Base-by-base conservation (phyloP, 169 alveolate species). In the Plasmodium vivax region DNA sequence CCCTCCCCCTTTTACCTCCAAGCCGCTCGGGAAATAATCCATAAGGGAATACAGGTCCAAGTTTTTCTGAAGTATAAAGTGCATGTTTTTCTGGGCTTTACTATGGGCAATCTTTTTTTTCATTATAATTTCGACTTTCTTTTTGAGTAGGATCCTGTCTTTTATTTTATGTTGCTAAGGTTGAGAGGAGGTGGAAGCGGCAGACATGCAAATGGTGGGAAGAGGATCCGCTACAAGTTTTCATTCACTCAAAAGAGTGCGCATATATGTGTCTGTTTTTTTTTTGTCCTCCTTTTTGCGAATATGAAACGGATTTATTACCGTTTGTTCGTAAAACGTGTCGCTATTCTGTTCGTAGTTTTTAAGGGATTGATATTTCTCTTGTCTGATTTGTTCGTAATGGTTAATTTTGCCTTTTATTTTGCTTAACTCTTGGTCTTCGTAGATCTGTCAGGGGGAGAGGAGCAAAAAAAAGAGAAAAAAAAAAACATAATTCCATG, bases 51-150 rank as follows among this genome's bases (percentile, higher is more conserved):
- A 80, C 19, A 45, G n/a, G 74, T 90, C 87, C 19, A 90, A 10
- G 83, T 90, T 90, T 90, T 90, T 90, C 82, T 90, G 94, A 80
- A 90, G n/a, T 58, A 90, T 79, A 41, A 80, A 45, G 23, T 90
- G 74, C 41, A 90, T 45, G 54, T 81, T 80, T 19, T 90, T 90
- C 71, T 90, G 82, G 38, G 94, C 94, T 79, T 74, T 68, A 43
- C 71, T 90, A 36, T 80, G 41, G 23, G 94, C 94, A 30, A 90
- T 90, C 19, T 90, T 90, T 58, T 80, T 90, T 81, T 77, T 81
- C 82, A 90, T 90, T 41, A 90, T 90, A 62, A 80, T 90, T 79
- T 80, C 84, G 19, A 90, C 83, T 80, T 79, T 79, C 10, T 90
- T 90, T 79, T 90, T 90, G 34, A 90, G 83, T 23, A 30, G 80